Percentiles rank a stretch among this genome's conserved stretches.
phyloP scores from a whole-genome alignment of 2,329 filamentous ascomycete genomes.

The Gaeumannomyces tritici region DNA sequence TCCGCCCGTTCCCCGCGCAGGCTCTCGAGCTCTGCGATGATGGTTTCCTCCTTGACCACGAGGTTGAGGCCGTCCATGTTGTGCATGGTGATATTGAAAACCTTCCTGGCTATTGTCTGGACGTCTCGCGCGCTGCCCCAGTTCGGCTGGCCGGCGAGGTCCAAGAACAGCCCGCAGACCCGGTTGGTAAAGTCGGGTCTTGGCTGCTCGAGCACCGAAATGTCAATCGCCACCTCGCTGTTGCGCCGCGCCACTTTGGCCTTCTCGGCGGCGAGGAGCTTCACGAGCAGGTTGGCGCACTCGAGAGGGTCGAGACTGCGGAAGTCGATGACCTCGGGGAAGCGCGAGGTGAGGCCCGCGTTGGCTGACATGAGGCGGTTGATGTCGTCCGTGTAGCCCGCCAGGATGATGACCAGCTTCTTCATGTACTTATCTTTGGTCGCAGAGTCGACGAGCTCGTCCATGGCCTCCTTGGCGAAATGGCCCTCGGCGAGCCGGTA shows the following conservation, averaged over 20 bases:
- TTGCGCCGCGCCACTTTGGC: conserved; percentile 8
- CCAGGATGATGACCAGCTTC: conserved; percentile 58
- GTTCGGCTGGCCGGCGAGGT: conserved; percentile 29
- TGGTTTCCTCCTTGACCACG: conserved; percentile 2
- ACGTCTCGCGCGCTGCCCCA: conserved; percentile 61
- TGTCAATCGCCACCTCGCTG: conserved; percentile 11
- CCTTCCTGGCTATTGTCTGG: conserved; percentile 36
- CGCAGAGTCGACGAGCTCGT: conserved; percentile 40
- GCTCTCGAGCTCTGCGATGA: neutral
- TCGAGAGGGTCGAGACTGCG: conserved; percentile 27
- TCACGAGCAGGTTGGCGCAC: conserved; percentile 33
- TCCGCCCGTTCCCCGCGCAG: conserved; percentile 1
- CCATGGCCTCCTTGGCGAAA: conserved; percentile 48
- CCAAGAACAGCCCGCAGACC: conserved; percentile 24
- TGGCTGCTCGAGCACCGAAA: conserved; percentile 14
- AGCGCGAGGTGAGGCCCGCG: conserved; percentile 53
- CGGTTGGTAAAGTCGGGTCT: conserved; percentile 9
- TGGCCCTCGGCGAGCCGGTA: conserved; percentile 50
- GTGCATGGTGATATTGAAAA: conserved; percentile 32
- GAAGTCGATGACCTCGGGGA: conserved; percentile 53
- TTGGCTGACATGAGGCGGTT: conserved; percentile 53
- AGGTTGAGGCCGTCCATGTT: conserved; percentile 9
- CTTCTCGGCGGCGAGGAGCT: conserved; percentile 16
- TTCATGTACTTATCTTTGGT: conserved; percentile 47
- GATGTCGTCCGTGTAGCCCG: conserved; percentile 60